Conservation (phyloP, 2,329 filamentous ascomycete genomes). For the Trichoderma harzianum region DNA sequence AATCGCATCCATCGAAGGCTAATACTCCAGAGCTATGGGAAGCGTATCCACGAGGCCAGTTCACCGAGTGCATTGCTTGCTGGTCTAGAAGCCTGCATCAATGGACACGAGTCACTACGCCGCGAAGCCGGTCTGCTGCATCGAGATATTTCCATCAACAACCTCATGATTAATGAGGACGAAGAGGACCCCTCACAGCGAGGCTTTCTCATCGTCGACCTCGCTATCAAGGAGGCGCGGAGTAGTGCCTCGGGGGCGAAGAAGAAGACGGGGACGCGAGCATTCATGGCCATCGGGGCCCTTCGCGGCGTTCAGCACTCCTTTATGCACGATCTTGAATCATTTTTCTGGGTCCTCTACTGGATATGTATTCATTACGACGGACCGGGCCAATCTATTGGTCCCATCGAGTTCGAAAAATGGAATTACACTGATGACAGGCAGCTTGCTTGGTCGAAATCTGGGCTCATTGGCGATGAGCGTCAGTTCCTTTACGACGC, state of each 20-base stretch:
- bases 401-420: neutral
- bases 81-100: neutral
- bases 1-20: neutral
- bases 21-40: neutral
- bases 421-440: neutral
- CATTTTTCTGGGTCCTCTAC: neutral
- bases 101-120: neutral
- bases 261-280: neutral
- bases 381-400: neutral
- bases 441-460: neutral
- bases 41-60: neutral
- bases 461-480: neutral
- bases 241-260: fast-evolving
- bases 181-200: neutral
- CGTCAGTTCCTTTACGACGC: neutral
- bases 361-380: neutral
- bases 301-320: neutral
- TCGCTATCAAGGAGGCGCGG: neutral
- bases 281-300: neutral
- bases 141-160: neutral
- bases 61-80: neutral
- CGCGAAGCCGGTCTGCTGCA: neutral
- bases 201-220: neutral
- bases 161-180: neutral
- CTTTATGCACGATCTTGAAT: neutral